phyloP scores from a whole-genome alignment of 257 asterid species.

The Lantana camara region DNA sequence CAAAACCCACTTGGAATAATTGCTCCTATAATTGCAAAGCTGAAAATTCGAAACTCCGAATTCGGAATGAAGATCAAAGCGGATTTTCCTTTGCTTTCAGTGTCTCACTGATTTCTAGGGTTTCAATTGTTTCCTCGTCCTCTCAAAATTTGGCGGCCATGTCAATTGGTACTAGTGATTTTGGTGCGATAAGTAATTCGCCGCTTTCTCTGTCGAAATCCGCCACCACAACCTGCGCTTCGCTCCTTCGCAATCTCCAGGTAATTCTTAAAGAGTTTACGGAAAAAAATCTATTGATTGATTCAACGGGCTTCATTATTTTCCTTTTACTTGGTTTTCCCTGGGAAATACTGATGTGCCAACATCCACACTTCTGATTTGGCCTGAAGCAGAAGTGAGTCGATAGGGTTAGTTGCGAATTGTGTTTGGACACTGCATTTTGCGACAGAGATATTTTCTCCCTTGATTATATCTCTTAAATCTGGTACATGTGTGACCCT shows the following conservation, averaged over 20 bases:
- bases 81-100: constrained; percentile 26
- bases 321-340: background rate
- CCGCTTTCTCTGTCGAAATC: constrained; percentile 61
- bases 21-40: constrained; percentile 28
- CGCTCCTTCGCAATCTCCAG: constrained; percentile 73
- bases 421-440: background rate
- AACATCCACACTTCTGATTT: background rate
- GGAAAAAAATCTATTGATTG: background rate
- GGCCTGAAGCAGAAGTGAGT: background rate
- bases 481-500: too few relatives aligned
- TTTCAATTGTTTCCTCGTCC: constrained; percentile 17
- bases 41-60: constrained; percentile 13
- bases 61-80: constrained; percentile 28
- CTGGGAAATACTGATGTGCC: background rate
- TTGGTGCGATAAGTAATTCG: constrained; percentile 34
- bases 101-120: constrained; percentile 35
- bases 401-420: background rate
- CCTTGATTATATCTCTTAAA: too few relatives aligned
- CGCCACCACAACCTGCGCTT: constrained; percentile 63
- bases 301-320: background rate
- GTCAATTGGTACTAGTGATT: constrained; percentile 22
- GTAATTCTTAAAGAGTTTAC: constrained; percentile 23
- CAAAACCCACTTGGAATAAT: constrained; percentile 28
- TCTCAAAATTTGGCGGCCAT: constrained; percentile 29
- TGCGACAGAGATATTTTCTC: background rate